Conservation (phyloP, 2,329 filamentous ascomycete genomes). For the Gaeumannomyces sp. region DNA sequence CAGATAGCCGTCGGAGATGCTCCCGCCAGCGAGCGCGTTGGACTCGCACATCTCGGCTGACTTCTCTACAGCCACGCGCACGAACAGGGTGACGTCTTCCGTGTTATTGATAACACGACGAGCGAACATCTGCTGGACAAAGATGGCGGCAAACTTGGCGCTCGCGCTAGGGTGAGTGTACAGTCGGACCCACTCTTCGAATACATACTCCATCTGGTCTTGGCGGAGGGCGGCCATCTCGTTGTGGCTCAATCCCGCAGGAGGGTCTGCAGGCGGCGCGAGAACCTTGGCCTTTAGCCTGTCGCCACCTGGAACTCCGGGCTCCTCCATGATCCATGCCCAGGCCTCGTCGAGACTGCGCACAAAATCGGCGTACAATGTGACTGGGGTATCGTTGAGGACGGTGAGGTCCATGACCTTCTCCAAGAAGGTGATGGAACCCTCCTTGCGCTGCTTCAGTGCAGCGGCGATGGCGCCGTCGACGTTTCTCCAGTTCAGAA, state of each 20-base stretch:
- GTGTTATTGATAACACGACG: constrained; percentile 65
- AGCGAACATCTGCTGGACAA: constrained; percentile 77
- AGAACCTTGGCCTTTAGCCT: constrained; percentile 61
- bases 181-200: constrained; percentile 89
- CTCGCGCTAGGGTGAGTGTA: constrained; percentile 70
- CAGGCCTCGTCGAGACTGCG: constrained; percentile 75
- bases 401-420: constrained; percentile 73
- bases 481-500: constrained; percentile 58
- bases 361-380: constrained; percentile 79
- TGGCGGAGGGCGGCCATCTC: constrained; percentile 55
- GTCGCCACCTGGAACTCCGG: constrained; percentile 56
- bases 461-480: constrained; percentile 69
- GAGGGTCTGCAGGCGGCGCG: constrained; percentile 32
- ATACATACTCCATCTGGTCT: constrained; percentile 89
- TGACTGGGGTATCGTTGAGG: constrained; percentile 69
- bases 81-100: constrained; percentile 73
- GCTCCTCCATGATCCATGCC: constrained; percentile 72
- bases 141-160: constrained; percentile 65
- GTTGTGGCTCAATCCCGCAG: constrained; percentile 42
- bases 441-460: constrained; percentile 62
- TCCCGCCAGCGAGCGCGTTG: constrained; percentile 54
- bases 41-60: constrained; percentile 75
- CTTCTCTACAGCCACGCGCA: constrained; percentile 73
- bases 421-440: constrained; percentile 73
- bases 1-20: constrained; percentile 48